Evolutionary conservation across 2,329 filamentous ascomycete genomes (phyloP).

Genomic region (Aureobasidium sp.): DNA sequence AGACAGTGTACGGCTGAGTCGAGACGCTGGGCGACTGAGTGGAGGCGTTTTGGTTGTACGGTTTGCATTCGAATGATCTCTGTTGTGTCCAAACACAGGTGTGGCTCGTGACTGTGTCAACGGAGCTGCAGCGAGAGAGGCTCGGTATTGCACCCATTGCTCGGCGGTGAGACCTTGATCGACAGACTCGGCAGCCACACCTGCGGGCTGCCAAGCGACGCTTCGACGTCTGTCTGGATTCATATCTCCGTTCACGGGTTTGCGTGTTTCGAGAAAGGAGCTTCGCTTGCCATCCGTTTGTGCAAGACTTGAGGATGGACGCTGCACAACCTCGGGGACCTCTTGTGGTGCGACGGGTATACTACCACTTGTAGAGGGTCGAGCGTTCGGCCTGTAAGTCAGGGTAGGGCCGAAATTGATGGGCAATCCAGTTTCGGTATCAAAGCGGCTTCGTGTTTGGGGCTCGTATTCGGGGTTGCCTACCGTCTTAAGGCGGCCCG

Average conservation of each 20-base stretch:
- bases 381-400: constrained; percentile 51
- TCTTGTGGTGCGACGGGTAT: not conserved
- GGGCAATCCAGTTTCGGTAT: constrained; percentile 45
- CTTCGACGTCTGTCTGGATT: constrained; percentile 50
- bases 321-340: not conserved
- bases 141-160: constrained; percentile 74
- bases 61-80: not conserved
- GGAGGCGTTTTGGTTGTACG: constrained; percentile 15
- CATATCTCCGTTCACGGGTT: constrained; percentile 17
- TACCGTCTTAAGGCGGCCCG: constrained; percentile 71
- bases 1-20: constrained; percentile 14
- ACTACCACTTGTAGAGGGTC: constrained; percentile 45
- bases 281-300: constrained; percentile 18
- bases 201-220: constrained; percentile 71
- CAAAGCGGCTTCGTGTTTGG: constrained; percentile 33
- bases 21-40: constrained; percentile 22
- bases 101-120: constrained; percentile 26
- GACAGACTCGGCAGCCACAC: constrained; percentile 38
- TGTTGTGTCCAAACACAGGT: constrained; percentile 10
- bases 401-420: constrained; percentile 82
- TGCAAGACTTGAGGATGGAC: constrained; percentile 13
- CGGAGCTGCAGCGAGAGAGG: constrained; percentile 45
- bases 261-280: constrained; percentile 27
- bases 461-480: constrained; percentile 44
- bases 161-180: constrained; percentile 60